Conservation (phyloP, 306 rosid species). For the Quillaja saponaria region DNA sequence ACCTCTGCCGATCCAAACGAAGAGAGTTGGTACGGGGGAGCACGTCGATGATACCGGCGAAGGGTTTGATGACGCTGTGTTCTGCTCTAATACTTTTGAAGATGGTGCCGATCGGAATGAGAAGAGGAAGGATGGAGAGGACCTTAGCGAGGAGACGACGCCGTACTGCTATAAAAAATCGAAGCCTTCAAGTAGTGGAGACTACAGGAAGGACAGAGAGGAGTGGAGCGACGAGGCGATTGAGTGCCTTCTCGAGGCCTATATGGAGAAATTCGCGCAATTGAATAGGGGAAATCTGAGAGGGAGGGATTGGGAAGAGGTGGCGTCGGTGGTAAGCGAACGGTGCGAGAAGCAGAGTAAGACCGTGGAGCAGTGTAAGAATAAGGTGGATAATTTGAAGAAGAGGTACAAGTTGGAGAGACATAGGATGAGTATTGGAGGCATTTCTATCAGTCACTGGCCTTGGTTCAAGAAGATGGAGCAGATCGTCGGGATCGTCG, state of each 20-base stretch:
- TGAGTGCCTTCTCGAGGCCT: constrained; percentile 77
- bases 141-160: constrained; percentile 55
- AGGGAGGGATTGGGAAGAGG: constrained; percentile 98
- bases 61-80: too few relatives aligned
- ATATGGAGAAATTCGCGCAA: constrained; percentile 89
- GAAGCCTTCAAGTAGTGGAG: constrained; percentile 49
- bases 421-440: constrained; percentile 79
- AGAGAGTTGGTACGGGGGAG: too few relatives aligned
- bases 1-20: too few relatives aligned
- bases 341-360: constrained; percentile 75
- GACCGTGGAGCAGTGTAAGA: constrained; percentile 97
- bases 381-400: constrained; percentile 88
- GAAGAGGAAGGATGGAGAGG: constrained; percentile 72
- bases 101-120: constrained; percentile 50
- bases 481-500: constrained; percentile 79
- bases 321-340: constrained; percentile 75
- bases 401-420: constrained; percentile 90
- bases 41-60: constrained; percentile 50
- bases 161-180: constrained; percentile 54
- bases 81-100: constrained; percentile 57
- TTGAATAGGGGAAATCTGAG: constrained; percentile 89
- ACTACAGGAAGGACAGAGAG: constrained; percentile 89
- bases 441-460: constrained; percentile 78
- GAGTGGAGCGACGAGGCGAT: constrained; percentile 98
- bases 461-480: constrained; percentile 97